Percentiles rank a stretch among this genome's conserved stretches.
phyloP scores from a whole-genome alignment of 805 yeast genomes.

The Tetrapisispora namnaoensis region DNA sequence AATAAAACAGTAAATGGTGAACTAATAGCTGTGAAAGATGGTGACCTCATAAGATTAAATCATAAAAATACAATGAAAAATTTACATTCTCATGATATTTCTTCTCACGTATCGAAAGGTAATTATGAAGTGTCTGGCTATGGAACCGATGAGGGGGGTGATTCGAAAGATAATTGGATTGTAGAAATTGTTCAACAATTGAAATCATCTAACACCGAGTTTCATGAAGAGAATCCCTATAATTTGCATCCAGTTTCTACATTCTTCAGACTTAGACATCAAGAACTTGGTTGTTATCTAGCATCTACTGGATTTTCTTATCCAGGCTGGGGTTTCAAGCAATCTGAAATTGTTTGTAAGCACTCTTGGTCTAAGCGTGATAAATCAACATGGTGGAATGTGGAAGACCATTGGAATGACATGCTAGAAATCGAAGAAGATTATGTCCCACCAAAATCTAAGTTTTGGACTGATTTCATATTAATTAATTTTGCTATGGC shows the following conservation, averaged over 20 bases:
- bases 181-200: constrained; percentile 57
- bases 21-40: constrained; percentile 37
- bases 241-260: constrained; percentile 74
- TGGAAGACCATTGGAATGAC: constrained; percentile 58
- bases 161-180: constrained; percentile 67
- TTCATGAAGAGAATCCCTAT: constrained; percentile 36
- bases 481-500: constrained; percentile 77
- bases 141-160: constrained; percentile 57
- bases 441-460: constrained; percentile 53
- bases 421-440: constrained; percentile 44
- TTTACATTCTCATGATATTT: constrained; percentile 61
- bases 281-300: constrained; percentile 67
- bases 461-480: constrained; percentile 66
- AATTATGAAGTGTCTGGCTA: constrained; percentile 63
- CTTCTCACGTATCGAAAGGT: constrained; percentile 48
- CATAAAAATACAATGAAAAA: constrained; percentile 57
- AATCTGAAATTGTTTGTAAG: constrained; percentile 88
- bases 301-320: constrained; percentile 72
- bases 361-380: constrained; percentile 58
- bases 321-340: constrained; percentile 97
- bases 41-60: constrained; percentile 49
- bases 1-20: constrained; percentile 11
- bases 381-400: constrained; percentile 83
- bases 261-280: constrained; percentile 65
- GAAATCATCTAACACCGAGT: constrained; percentile 28